These are phyloP conservation scores for Pseudoscleropodium purum DNA, from an alignment of 225 moss, liverwort and hornwort genomes.

Conservation along the genomic window DNA sequence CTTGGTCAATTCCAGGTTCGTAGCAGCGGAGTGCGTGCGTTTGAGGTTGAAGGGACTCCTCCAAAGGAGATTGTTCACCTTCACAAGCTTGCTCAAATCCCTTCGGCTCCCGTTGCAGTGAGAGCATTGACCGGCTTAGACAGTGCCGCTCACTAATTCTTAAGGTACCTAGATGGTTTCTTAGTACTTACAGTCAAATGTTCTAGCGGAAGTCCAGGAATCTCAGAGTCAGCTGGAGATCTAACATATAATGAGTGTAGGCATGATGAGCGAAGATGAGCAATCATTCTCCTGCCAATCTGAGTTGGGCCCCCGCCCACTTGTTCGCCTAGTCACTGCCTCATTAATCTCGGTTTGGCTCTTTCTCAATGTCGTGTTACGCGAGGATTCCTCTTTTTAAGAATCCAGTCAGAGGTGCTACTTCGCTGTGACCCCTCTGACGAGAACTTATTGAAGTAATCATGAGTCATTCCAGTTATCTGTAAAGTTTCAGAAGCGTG, in stretches of 20 bases:
- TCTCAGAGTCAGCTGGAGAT: not conserved
- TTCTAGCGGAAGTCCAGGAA: not conserved
- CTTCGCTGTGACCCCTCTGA: not conserved
- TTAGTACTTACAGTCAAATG: not conserved
- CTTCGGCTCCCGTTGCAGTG: not conserved
- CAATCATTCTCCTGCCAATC: not conserved
- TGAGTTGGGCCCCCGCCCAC: not conserved
- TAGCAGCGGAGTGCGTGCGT: not conserved
- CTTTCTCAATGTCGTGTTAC: not conserved
- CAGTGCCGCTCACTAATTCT: not conserved
- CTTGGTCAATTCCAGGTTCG: not conserved
- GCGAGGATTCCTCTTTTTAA: not conserved
- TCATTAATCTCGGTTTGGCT: not conserved
- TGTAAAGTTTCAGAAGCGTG: not conserved
- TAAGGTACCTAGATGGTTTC: not conserved
- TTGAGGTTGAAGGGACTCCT: not conserved
- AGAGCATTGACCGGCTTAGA: not conserved
- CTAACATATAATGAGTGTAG: not conserved
- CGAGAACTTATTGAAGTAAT: not conserved
- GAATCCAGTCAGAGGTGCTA: not conserved
- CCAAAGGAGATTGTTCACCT: not conserved
- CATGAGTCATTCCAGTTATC: not conserved
- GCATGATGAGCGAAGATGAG: not conserved
- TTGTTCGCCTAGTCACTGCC: not conserved
- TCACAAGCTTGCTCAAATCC: not conserved